These are phyloP conservation scores for Ilyonectria sp. DNA, from an alignment of 2,329 filamentous ascomycete species.

Conservation along the genomic window DNA sequence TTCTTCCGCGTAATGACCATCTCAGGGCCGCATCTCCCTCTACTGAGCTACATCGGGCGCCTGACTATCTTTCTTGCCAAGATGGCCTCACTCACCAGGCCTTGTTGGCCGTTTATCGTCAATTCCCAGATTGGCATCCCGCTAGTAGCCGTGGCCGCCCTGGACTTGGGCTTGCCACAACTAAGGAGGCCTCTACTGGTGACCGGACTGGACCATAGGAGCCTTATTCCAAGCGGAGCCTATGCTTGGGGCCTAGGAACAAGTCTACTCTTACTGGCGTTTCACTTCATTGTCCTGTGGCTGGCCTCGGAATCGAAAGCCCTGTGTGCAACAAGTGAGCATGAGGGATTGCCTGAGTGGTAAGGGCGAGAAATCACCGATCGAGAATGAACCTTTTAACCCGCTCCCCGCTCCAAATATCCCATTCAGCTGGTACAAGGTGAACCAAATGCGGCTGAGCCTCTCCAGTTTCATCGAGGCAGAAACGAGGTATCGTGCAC, in stretches of 20 bases:
- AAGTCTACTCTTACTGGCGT: constrained; percentile 50
- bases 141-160: constrained; percentile 76
- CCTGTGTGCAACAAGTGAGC: constrained; percentile 49
- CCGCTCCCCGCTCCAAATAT: background rate
- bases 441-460: background rate
- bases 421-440: too few species aligned
- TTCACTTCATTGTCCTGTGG: constrained; percentile 56
- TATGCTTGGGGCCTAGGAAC: constrained; percentile 50
- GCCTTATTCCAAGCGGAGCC: constrained; percentile 33
- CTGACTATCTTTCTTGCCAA: constrained; percentile 79
- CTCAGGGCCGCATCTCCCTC: constrained; percentile 49
- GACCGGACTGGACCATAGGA: constrained; percentile 31
- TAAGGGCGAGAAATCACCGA: constrained; percentile 24
- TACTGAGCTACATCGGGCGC: constrained; percentile 59
- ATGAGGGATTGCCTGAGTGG: constrained; percentile 52
- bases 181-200: constrained; percentile 25
- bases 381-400: background rate
- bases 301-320: constrained; percentile 52
- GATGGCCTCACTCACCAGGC: constrained; percentile 73
- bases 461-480: background rate
- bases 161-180: constrained; percentile 70
- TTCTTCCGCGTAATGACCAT: constrained; percentile 50
- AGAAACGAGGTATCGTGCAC: background rate
- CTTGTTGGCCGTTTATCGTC: constrained; percentile 82
- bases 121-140: constrained; percentile 76